A percentile compares a stretch with the other conserved stretches of the same genome.
Conservation (phyloP, 257 asterid genomes). For the Plectranthus barbatus region DNA sequence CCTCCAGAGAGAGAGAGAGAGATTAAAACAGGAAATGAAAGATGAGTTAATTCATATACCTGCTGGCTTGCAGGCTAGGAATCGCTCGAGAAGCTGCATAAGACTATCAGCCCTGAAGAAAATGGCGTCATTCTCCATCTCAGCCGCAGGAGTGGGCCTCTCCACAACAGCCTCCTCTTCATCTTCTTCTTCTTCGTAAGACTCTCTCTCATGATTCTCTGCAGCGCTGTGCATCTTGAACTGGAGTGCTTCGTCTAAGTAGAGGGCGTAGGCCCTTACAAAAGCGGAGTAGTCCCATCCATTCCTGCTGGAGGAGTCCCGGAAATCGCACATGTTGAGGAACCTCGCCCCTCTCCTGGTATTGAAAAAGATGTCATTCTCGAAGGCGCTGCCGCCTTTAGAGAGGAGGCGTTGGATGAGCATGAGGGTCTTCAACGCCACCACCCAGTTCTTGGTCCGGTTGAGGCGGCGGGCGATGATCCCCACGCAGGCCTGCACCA, state of each 20-base stretch:
- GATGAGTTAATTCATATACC: conserved; percentile 38
- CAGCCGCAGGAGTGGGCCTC: conserved; percentile 34
- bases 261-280: conserved; percentile 57
- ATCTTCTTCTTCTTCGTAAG: conserved; percentile 33
- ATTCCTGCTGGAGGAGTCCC: conserved; percentile 48
- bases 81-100: conserved; percentile 61
- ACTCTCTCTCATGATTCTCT: no score
- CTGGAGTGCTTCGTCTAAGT: conserved; percentile 71
- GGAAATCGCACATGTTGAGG: conserved; percentile 70
- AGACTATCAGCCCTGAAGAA: conserved; percentile 48
- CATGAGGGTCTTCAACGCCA: conserved; percentile 75
- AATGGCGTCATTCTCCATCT: conserved; percentile 47
- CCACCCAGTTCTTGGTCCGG: conserved; percentile 85
- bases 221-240: conserved; percentile 65
- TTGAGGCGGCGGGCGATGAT: conserved; percentile 60
- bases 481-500: conserved; percentile 45
- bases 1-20: no score
- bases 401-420: conserved; percentile 59
- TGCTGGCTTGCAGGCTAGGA: conserved; percentile 72
- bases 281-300: conserved; percentile 81
- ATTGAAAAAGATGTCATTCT: conserved; percentile 65
- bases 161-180: conserved; percentile 14
- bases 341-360: conserved; percentile 68
- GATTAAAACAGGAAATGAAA: no score
- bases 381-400: conserved; percentile 48